Percentiles rank a stretch among this genome's conserved stretches.
Conservation (phyloP, 1,284 basidiomycete species). For the Afroboletus lepidellus region DNA sequence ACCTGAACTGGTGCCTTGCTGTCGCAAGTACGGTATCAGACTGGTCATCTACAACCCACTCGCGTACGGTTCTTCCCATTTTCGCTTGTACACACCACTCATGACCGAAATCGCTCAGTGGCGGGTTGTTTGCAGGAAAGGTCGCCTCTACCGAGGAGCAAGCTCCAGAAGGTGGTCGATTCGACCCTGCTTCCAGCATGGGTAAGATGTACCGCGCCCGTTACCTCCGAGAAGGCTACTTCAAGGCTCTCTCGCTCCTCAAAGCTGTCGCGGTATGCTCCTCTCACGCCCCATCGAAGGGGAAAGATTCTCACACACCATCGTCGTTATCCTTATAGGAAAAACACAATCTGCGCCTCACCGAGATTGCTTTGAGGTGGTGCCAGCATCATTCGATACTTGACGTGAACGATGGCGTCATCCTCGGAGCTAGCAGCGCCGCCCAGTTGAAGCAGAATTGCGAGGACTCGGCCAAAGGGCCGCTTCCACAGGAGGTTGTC, state of each 20-base stretch:
- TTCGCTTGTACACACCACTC: background rate
- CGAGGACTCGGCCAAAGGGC: constrained; percentile 45
- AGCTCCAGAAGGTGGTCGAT: constrained; percentile 37
- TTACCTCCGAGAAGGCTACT: constrained; percentile 46
- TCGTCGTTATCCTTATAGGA: constrained; percentile 24
- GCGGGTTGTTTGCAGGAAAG: constrained; percentile 38
- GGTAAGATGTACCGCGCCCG: constrained; percentile 43
- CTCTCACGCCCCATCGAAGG: background rate
- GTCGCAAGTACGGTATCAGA: constrained; percentile 52
- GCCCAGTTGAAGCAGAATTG: constrained; percentile 39
- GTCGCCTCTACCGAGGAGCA: constrained; percentile 33
- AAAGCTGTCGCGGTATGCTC: constrained; percentile 38
- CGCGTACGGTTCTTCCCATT: constrained; percentile 25
- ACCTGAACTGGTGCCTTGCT: constrained; percentile 54
- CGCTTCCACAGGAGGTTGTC: constrained; percentile 50
- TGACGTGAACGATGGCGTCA: constrained; percentile 40
- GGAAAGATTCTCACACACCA: background rate
- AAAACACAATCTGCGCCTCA: constrained; percentile 40
- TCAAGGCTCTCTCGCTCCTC: constrained; percentile 45
- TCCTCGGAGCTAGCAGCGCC: constrained; percentile 42
- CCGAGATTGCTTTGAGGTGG: constrained; percentile 49
- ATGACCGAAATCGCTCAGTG: constrained; percentile 3
- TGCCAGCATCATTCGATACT: constrained; percentile 48
- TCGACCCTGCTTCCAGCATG: constrained; percentile 31
- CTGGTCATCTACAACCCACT: constrained; percentile 45